Conservation (phyloP, 2,329 filamentous ascomycete genomes). For the Neurospora crassa region DNA sequence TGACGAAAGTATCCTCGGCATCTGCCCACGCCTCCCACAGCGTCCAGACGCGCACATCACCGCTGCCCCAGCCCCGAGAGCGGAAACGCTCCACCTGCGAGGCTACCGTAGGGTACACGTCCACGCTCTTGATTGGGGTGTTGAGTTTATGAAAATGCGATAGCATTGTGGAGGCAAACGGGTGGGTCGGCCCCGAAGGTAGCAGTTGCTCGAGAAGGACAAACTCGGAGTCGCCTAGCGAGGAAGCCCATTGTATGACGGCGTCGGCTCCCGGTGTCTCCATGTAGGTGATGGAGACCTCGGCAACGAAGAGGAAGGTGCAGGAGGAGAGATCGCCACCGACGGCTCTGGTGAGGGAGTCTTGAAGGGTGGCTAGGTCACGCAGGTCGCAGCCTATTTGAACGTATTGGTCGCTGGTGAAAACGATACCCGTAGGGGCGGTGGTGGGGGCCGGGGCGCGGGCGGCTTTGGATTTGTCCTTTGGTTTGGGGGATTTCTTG, state of each 20-base stretch:
- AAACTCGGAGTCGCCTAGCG: constrained; percentile 63
- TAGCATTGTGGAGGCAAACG: constrained; percentile 82
- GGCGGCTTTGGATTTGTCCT: not conserved
- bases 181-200: constrained; percentile 66
- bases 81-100: constrained; percentile 61
- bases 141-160: constrained; percentile 72
- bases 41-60: constrained; percentile 46
- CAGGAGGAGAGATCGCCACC: constrained; percentile 40
- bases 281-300: constrained; percentile 91
- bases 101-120: constrained; percentile 55
- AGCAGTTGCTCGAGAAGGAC: constrained; percentile 81
- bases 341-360: constrained; percentile 48
- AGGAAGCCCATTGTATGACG: constrained; percentile 54
- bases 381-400: constrained; percentile 76
- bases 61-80: constrained; percentile 52
- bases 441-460: not conserved
- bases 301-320: constrained; percentile 70
- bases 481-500: not conserved
- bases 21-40: constrained; percentile 80
- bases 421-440: constrained; percentile 32
- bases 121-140: constrained; percentile 66
- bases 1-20: constrained; percentile 55
- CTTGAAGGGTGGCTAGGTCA: constrained; percentile 51
- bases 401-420: constrained; percentile 61
- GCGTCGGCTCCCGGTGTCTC: constrained; percentile 33